Percentiles rank a stretch among this genome's conserved stretches.
phyloP scores from a whole-genome alignment of 441 rosid species.

The Erodium moschatum region DNA sequence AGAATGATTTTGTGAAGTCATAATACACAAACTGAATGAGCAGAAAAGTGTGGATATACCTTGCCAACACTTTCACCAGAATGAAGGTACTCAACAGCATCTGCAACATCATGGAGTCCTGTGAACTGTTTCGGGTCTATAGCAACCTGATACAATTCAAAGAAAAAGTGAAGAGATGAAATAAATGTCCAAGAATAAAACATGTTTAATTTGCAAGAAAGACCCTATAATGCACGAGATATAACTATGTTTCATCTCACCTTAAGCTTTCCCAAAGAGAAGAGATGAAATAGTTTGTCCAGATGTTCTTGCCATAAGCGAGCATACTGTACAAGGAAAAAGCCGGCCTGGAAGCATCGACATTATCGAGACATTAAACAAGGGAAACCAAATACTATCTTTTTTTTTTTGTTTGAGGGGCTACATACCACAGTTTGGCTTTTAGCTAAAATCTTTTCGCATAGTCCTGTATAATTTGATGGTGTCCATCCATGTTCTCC shows the following conservation, averaged over 20 bases:
- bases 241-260: slow-evolving; percentile 27
- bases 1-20: neutral
- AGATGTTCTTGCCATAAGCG: slow-evolving; percentile 78
- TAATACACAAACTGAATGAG: neutral
- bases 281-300: slow-evolving; percentile 51
- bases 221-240: neutral
- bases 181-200: neutral
- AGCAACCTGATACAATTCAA: slow-evolving; percentile 37
- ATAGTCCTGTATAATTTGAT: slow-evolving; percentile 71
- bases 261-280: slow-evolving; percentile 76
- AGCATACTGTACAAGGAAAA: slow-evolving; percentile 69
- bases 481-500: slow-evolving; percentile 89
- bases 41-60: slow-evolving; percentile 31
- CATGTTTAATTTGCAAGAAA: neutral
- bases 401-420: neutral
- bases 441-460: slow-evolving; percentile 84
- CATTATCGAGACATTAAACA: slow-evolving; percentile 2
- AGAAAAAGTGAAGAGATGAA: too few relatives aligned
- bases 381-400: neutral
- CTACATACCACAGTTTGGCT: slow-evolving; percentile 91
- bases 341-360: slow-evolving; percentile 62
- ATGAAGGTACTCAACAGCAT: slow-evolving; percentile 93
- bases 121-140: slow-evolving; percentile 63
- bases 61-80: slow-evolving; percentile 95
- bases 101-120: slow-evolving; percentile 65